Evolutionary conservation across 306 rosid genomes (phyloP).

Genomic region (Rosa lucieae): DNA sequence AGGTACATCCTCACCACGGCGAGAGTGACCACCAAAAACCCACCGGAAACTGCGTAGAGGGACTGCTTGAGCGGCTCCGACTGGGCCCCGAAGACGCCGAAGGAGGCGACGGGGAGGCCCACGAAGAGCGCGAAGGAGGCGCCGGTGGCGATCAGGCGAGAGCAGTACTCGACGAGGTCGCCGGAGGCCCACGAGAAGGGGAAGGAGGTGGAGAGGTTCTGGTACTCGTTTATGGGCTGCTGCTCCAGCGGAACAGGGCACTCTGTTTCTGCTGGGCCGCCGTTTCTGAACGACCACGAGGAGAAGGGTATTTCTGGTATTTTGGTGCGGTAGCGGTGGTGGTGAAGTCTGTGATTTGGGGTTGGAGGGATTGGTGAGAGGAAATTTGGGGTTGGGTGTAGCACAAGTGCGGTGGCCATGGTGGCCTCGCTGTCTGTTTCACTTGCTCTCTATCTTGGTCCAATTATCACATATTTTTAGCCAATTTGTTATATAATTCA

Average conservation of each 20-base stretch:
- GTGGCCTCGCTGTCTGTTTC: conserved; percentile 5
- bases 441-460: not conserved
- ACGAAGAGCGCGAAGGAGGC: conserved; percentile 64
- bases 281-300: conserved; percentile 36
- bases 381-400: conserved; percentile 11
- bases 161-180: conserved; percentile 58
- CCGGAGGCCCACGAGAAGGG: conserved; percentile 91
- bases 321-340: not conserved
- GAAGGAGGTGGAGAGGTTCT: conserved; percentile 67
- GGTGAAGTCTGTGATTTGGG: not conserved
- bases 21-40: conserved; percentile 59
- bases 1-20: conserved; percentile 89
- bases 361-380: not conserved
- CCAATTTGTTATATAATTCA: not conserved
- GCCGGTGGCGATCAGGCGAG: conserved; percentile 66
- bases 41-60: conserved; percentile 67
- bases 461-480: conserved; percentile 6
- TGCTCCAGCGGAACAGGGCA: conserved; percentile 91
- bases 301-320: conserved; percentile 15
- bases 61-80: conserved; percentile 61
- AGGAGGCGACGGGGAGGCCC: conserved; percentile 85
- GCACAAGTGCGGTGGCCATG: conserved; percentile 41
- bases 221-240: conserved; percentile 83
- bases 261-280: conserved; percentile 45
- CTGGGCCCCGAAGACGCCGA: conserved; percentile 69